Evolutionary conservation across 2,329 filamentous ascomycete genomes (phyloP).

Genomic region (Hymenoscyphus albidus): DNA sequence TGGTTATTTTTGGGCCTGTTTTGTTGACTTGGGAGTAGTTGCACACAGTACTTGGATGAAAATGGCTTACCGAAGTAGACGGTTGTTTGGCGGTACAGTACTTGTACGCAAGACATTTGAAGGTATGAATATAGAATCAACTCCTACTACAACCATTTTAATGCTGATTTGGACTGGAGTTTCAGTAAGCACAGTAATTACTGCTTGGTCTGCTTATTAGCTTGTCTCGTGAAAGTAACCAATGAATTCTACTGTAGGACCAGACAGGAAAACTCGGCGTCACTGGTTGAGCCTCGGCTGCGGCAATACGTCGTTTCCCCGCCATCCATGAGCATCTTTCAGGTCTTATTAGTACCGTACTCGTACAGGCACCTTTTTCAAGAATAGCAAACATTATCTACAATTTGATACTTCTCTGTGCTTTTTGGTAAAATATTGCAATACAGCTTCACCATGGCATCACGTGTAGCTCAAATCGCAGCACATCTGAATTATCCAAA

Average conservation of each 20-base stretch:
- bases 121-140: too few relatives aligned
- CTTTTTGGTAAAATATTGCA: neutral
- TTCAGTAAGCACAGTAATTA: neutral
- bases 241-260: neutral
- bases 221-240: neutral
- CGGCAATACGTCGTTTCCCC: neutral
- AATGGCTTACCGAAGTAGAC: neutral
- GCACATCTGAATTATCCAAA: constrained; percentile 78
- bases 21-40: neutral
- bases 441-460: constrained; percentile 26
- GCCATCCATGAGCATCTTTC: neutral
- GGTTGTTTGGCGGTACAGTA: too few relatives aligned
- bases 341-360: neutral
- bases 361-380: neutral
- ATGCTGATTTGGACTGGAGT: neutral
- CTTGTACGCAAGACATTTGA: too few relatives aligned
- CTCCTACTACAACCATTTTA: too few relatives aligned
- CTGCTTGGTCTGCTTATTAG: neutral
- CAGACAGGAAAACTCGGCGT: neutral
- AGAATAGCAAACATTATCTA: neutral
- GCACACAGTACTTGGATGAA: neutral
- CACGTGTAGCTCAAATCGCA: constrained; percentile 66
- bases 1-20: neutral
- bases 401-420: neutral
- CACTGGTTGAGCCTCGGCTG: neutral